Percentiles rank a stretch among this genome's conserved stretches.
Evolutionary conservation across 306 rosid species (phyloP).

Genomic region (Prunus dulcis): DNA sequence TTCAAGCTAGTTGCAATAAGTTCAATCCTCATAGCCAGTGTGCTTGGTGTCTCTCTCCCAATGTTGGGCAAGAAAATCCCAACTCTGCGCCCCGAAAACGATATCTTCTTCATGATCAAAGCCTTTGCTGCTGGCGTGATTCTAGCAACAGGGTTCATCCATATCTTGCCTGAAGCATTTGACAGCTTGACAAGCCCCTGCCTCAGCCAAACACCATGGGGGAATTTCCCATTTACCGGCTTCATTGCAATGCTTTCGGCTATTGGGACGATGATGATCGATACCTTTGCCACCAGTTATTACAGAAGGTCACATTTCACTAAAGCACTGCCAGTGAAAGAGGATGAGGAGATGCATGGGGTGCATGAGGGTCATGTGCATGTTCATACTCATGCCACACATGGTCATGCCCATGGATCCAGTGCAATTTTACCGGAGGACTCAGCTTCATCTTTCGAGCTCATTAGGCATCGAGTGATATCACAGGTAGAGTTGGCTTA

Average conservation of each 20-base stretch:
- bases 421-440: neutral
- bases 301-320: conserved; percentile 37
- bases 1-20: conserved; percentile 48
- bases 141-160: conserved; percentile 68
- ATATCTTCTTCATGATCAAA: conserved; percentile 44
- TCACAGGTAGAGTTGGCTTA: conserved; percentile 57
- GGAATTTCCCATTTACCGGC: conserved; percentile 56
- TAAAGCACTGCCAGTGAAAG: conserved; percentile 31
- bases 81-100: conserved; percentile 38
- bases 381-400: conserved; percentile 91
- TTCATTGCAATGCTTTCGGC: conserved; percentile 65
- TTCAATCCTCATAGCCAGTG: conserved; percentile 43
- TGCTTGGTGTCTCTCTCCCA: conserved; percentile 51
- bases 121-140: conserved; percentile 73
- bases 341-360: conserved; percentile 19
- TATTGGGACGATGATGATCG: conserved; percentile 51
- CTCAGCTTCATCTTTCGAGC: conserved; percentile 28
- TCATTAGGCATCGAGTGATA: conserved; percentile 63
- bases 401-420: conserved; percentile 91
- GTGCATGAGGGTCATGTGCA: conserved; percentile 73
- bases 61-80: conserved; percentile 33
- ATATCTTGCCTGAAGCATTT: conserved; percentile 62
- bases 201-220: conserved; percentile 51
- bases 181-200: conserved; percentile 45
- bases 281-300: conserved; percentile 47